Conservation (phyloP, 257 asterid species). For the Nyctanthes arbortristis region DNA sequence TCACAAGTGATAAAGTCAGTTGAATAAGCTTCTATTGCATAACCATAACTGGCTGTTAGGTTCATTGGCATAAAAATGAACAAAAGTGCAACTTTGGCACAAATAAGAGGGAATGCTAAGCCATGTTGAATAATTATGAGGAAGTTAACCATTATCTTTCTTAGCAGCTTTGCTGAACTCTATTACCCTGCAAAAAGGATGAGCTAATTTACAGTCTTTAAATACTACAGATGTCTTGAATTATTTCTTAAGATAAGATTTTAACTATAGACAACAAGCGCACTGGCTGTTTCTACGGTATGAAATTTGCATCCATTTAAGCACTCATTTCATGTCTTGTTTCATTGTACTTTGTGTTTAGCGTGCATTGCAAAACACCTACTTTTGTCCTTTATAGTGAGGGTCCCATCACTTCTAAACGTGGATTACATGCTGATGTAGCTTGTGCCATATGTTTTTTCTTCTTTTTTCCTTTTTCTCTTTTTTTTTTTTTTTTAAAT, state of each 20-base stretch:
- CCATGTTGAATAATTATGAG: background rate
- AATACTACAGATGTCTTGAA: background rate
- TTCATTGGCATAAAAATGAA: background rate
- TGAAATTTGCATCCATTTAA: background rate
- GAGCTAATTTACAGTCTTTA: background rate
- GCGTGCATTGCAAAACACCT: background rate
- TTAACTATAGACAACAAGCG: background rate
- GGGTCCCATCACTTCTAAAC: slow-evolving; percentile 7
- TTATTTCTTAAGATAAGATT: background rate
- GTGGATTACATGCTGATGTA: slow-evolving; percentile 15
- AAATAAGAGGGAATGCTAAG: background rate
- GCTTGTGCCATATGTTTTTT: background rate
- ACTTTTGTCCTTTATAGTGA: background rate
- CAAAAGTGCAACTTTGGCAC: background rate
- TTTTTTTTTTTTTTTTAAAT: too few species aligned
- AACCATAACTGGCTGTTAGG: too few species aligned
- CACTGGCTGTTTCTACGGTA: background rate
- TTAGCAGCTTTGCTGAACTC: background rate
- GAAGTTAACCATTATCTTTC: background rate
- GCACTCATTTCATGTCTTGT: background rate
- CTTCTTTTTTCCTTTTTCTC: too few species aligned
- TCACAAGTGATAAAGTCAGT: slow-evolving; percentile 2
- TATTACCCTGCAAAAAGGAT: background rate
- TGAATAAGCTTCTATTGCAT: too few species aligned
- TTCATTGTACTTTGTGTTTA: background rate